Percentiles rank a stretch among this genome's conserved stretches.
Evolutionary conservation across 2,329 filamentous ascomycete genomes (phyloP).

Genomic region (Neopestalotiopsis clavispora): DNA sequence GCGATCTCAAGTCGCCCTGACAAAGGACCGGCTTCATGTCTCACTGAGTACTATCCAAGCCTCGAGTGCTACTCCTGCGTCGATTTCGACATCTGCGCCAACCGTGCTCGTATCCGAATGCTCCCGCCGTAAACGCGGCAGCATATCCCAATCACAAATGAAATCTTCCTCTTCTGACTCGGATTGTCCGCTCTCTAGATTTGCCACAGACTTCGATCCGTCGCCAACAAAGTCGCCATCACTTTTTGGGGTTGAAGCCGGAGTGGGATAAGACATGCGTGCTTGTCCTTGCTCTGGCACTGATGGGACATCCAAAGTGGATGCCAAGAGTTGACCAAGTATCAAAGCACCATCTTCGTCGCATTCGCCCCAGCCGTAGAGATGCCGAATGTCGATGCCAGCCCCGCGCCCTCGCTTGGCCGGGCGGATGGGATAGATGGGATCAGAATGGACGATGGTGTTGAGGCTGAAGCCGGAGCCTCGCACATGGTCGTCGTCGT

Average conservation of each 20-base stretch:
- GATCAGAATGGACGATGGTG: conserved; percentile 29
- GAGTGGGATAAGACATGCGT: not conserved
- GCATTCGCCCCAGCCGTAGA: not conserved
- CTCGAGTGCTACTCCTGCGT: not conserved
- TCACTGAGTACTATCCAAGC: conserved; percentile 17
- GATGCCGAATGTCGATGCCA: not conserved
- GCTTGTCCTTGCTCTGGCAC: not conserved
- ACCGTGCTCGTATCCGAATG: conserved; percentile 2
- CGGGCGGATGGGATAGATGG: conserved; percentile 29
- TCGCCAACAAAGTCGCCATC: conserved; percentile 9
- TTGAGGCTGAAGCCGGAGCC: conserved; percentile 29
- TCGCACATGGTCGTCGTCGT: conserved; percentile 26
- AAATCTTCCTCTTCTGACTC: conserved; percentile 14
- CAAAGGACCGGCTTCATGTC: conserved; percentile 11
- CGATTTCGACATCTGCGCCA: not conserved
- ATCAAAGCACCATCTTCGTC: not conserved
- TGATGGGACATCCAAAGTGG: not conserved
- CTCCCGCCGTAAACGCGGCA: conserved; percentile 9
- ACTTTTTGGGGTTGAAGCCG: conserved; percentile 9
- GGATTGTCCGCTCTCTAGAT: not conserved
- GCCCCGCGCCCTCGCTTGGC: conserved; percentile 23
- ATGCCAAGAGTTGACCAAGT: conserved; percentile 10
- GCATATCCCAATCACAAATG: conserved; percentile 7
- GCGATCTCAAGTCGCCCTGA: not conserved
- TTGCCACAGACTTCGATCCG: not conserved